Evolutionary conservation across 2,329 filamentous ascomycete genomes (phyloP).

Genomic region (Aureobasidium sp.): DNA sequence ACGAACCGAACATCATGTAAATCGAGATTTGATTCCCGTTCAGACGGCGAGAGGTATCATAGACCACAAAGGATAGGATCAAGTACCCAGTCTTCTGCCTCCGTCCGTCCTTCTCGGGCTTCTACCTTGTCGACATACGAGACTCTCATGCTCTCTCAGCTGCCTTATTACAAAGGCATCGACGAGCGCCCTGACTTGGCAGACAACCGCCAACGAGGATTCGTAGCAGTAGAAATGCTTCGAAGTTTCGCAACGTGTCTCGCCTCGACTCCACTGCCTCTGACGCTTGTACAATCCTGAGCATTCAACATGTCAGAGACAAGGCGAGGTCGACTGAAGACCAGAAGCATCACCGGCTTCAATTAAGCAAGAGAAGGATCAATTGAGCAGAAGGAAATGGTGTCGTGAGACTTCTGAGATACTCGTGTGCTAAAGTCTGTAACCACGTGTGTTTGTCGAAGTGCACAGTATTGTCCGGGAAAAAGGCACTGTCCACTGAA

Average conservation of each 20-base stretch:
- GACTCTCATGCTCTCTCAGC: neutral
- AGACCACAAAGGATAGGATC: neutral
- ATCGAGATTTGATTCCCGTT: neutral
- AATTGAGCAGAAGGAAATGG: neutral
- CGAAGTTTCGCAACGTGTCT: neutral
- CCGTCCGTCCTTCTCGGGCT: neutral
- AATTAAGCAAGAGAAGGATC: neutral
- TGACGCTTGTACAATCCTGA: neutral
- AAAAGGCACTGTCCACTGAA: no score
- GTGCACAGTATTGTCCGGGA: no score
- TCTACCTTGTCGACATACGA: neutral
- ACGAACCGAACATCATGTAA: neutral
- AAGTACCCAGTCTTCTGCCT: conserved; percentile 4
- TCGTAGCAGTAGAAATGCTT: neutral
- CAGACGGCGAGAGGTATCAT: neutral
- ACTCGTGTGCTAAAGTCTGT: no score
- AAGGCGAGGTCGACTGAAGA: neutral
- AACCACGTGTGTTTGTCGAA: no score
- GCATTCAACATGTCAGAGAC: neutral
- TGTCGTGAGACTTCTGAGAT: neutral
- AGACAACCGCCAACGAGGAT: neutral
- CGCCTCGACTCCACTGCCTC: neutral
- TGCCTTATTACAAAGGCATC: neutral
- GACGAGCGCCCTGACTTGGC: neutral
- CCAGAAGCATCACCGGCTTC: neutral